phyloP scores from a whole-genome alignment of 2,329 filamentous ascomycete species.

The Paracorniculantispora psalliotae region DNA sequence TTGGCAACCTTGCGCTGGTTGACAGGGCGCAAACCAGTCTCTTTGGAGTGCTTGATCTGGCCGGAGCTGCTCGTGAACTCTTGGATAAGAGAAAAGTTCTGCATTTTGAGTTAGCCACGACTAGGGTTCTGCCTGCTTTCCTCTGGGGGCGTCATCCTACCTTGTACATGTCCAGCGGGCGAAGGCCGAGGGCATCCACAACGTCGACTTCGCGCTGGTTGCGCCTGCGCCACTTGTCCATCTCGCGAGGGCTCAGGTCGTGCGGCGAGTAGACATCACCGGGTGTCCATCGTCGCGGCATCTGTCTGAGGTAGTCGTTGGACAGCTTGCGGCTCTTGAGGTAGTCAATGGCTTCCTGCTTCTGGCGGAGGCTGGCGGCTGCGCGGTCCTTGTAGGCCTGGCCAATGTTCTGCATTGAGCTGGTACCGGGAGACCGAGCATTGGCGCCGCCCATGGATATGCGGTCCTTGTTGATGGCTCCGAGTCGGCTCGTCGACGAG shows the following conservation, averaged over 20 bases:
- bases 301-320: constrained; percentile 56
- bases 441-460: constrained; percentile 7
- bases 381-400: constrained; percentile 22
- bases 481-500: constrained; percentile 16
- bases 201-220: constrained; percentile 61
- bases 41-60: constrained; percentile 69
- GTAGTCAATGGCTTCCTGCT: constrained; percentile 32
- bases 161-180: constrained; percentile 82
- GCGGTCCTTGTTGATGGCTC: constrained; percentile 14
- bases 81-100: constrained; percentile 91
- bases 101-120: constrained; percentile 10
- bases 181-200: constrained; percentile 73
- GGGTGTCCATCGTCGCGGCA: constrained; percentile 63
- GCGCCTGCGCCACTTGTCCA: constrained; percentile 69
- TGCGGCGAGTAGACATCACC: constrained; percentile 91
- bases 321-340: constrained; percentile 36
- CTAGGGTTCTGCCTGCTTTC: neutral
- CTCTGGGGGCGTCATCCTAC: constrained; percentile 39
- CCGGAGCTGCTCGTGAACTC: constrained; percentile 84
- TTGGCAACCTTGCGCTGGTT: constrained; percentile 94
- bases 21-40: constrained; percentile 76
- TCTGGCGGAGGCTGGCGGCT: constrained; percentile 21
- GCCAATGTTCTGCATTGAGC: constrained; percentile 20
- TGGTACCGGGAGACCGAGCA: neutral
- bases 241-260: constrained; percentile 74